These are phyloP conservation scores for Aspergillus kassunensis DNA, from an alignment of 495 filamentous ascomycete species.

Conservation along the genomic window DNA sequence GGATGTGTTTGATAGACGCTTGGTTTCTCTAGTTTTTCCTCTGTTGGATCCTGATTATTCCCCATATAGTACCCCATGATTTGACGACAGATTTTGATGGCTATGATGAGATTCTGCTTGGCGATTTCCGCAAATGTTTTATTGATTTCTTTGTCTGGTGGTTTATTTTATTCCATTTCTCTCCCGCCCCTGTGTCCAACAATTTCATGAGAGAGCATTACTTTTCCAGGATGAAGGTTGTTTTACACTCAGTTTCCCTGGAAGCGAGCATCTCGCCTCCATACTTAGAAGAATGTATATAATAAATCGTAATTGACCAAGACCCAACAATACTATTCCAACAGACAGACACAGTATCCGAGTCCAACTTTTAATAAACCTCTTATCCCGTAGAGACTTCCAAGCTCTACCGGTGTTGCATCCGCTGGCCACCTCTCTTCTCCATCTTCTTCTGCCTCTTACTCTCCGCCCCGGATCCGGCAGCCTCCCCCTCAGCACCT, in stretches of 20 bases:
- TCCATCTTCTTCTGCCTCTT: constrained; percentile 63
- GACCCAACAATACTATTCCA: no score
- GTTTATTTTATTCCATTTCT: constrained; percentile 8
- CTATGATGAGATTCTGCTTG: constrained; percentile 11
- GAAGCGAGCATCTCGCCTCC: background rate
- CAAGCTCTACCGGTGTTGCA: constrained; percentile 38
- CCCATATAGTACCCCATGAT: constrained; percentile 40
- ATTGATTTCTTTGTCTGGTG: constrained; percentile 13
- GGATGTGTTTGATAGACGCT: constrained; percentile 1
- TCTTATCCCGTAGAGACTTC: no score
- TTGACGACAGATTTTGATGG: constrained; percentile 18
- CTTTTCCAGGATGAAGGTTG: background rate
- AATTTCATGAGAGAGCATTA: background rate
- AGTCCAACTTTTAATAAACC: no score
- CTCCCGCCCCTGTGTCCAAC: background rate
- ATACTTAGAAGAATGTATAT: background rate
- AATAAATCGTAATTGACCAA: background rate
- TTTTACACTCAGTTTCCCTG: background rate
- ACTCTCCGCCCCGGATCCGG: constrained; percentile 38
- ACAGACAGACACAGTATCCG: no score
- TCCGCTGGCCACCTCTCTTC: constrained; percentile 51
- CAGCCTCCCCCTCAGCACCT: constrained; percentile 20
- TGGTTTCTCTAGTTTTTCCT: constrained; percentile 10
- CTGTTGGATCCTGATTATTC: constrained; percentile 30
- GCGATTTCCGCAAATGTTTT: constrained; percentile 7